Conservation (phyloP, 352 stramenopile genomes). For the Thalassiosira exigua region DNA sequence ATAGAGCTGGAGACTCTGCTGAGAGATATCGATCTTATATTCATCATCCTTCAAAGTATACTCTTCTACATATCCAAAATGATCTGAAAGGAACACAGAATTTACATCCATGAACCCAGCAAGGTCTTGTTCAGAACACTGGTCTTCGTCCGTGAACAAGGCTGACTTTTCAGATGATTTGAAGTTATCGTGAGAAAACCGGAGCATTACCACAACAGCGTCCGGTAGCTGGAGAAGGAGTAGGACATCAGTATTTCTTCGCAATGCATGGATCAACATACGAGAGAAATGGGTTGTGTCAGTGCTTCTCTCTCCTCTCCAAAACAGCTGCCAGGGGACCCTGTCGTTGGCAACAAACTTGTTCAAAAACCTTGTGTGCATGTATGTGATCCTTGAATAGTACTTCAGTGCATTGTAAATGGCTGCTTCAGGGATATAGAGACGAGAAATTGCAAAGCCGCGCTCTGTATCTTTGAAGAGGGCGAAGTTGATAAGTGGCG, state of each 20-base stretch:
- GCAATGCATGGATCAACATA: slow-evolving; percentile 20
- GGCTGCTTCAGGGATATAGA: not conserved
- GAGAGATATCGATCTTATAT: slow-evolving; percentile 21
- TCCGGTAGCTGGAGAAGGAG: slow-evolving; percentile 26
- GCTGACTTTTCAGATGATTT: not conserved
- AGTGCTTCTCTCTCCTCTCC: slow-evolving; percentile 12
- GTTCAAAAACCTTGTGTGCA: slow-evolving; percentile 18
- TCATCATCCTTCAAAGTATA: slow-evolving; percentile 19
- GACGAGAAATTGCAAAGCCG: slow-evolving; percentile 15
- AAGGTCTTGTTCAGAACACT: slow-evolving; percentile 7
- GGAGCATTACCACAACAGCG: slow-evolving; percentile 20
- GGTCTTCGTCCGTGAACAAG: slow-evolving; percentile 11
- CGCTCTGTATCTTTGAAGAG: slow-evolving; percentile 12
- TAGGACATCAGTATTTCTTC: slow-evolving; percentile 27
- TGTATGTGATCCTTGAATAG: slow-evolving; percentile 16
- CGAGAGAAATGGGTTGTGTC: not conserved
- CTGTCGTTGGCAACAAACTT: slow-evolving; percentile 11
- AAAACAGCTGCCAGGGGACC: slow-evolving; percentile 32
- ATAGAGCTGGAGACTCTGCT: slow-evolving; percentile 24
- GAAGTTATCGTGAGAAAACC: slow-evolving; percentile 18
- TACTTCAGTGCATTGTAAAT: slow-evolving; percentile 11
- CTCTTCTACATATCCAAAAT: slow-evolving; percentile 20
- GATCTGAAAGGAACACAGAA: slow-evolving; percentile 19
- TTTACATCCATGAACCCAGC: slow-evolving; percentile 20
- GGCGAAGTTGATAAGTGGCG: slow-evolving; percentile 17